phyloP scores from a whole-genome alignment of 139 green algal species.

The Trebouxia sp. region DNA sequence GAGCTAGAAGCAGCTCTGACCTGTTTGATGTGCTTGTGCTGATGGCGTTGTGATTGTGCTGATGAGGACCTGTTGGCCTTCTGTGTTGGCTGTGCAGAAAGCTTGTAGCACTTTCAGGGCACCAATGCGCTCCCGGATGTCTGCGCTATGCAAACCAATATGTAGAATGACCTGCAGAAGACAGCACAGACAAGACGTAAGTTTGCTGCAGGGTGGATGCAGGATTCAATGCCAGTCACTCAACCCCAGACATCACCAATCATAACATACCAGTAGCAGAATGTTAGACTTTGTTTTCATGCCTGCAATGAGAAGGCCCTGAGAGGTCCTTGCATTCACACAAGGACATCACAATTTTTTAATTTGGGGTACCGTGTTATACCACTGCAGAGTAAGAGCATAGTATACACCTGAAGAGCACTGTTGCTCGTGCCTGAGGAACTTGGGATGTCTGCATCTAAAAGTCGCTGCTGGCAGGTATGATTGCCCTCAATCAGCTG shows the following conservation, averaged over 20 bases:
- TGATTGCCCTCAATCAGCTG: conserved; percentile 35
- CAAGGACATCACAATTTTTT: too few relatives aligned
- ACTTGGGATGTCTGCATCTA: conserved; percentile 24
- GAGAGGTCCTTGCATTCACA: too few relatives aligned
- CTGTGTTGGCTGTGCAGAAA: conserved; percentile 51
- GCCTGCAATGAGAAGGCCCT: conserved; percentile 30
- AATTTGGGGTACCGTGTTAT: too few relatives aligned
- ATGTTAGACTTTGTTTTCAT: conserved; percentile 36
- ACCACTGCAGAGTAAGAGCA: too few relatives aligned
- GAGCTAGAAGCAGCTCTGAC: not conserved
- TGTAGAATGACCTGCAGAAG: not conserved
- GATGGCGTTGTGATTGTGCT: conserved; percentile 29
- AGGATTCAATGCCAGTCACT: not conserved
- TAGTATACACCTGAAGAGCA: not conserved
- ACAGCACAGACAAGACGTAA: not conserved
- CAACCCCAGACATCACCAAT: not conserved
- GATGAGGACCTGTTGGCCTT: conserved; percentile 44
- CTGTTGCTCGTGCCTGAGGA: not conserved
- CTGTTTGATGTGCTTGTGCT: not conserved
- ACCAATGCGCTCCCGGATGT: conserved; percentile 1
- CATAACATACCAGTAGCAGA: not conserved
- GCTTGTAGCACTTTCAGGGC: conserved; percentile 39
- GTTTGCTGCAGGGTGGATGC: not conserved
- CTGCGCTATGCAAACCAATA: not conserved
- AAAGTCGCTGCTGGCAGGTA: conserved; percentile 50